Evolutionary conservation across 2,329 filamentous ascomycete species (phyloP), one percentile per base, ranked within the genome.

Genomic region (Trichothecium sympodiale): DNA sequence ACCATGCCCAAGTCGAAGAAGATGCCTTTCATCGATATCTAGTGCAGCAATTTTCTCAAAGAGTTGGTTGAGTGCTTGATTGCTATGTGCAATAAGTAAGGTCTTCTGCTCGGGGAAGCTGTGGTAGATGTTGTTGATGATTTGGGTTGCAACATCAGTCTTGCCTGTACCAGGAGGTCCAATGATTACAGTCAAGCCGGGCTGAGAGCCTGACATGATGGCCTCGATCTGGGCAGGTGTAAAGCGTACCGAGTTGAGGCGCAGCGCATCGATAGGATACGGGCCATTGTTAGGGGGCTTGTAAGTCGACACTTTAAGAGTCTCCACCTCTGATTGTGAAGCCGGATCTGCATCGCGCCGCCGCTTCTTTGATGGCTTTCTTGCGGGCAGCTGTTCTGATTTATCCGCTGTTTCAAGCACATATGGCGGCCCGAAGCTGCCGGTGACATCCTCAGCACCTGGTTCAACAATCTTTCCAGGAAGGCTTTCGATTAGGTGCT

Each of bases 121-220:
- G 65, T 96, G 89, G 54, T 98, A 98, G 47, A 98, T 83, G 56
- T 96, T 95, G 64, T 85, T 95, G 61, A 98, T 98, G 54, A 96
- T 93, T 57, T 98, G 91, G 4, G 89, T 95, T 33, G 87, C 88
- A 36, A 98, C 91, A 59, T 98, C 91, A n/a, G 91, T 98, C 65
- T 98, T 98, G 43, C 93, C 91, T 6, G 91, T 98, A 37, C 91
- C 91, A 7, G 91, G 91, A 36, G 91, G 91, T 1, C 91, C 91
- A 42, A 98, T 85, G 46, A 98, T 82, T 33, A 98, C 75, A 1
- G 89, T 95, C 35, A 98, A 69, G 15, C 93, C 91, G 26, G 91
- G 89, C 50, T 98, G 93, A 6, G 85, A 88, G 15, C 91, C 91
- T 29, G 89, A 95, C 41, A 83, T 78, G 49, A 98, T 91, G 17